Conservation (phyloP, 192 early-diverging fungal species). For the Backusella mclennaniae region DNA sequence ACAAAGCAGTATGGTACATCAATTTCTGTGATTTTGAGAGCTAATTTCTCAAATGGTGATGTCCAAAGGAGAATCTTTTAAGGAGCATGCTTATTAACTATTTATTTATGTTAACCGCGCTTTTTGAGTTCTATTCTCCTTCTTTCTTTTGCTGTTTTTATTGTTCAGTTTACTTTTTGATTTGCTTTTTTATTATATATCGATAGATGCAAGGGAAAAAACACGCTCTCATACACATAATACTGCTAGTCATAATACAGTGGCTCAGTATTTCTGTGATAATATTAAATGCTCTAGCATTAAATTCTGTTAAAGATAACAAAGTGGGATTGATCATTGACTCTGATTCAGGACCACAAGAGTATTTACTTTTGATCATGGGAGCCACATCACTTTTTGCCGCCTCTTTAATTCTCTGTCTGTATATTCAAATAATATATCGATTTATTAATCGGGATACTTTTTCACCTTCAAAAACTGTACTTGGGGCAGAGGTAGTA, state of each 20-base stretch:
- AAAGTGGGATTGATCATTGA: neutral
- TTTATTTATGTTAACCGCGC: neutral
- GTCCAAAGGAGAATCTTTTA: neutral
- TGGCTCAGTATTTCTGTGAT: neutral
- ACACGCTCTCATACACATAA: neutral
- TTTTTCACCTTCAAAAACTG: neutral
- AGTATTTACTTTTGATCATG: neutral
- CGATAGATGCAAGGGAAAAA: neutral
- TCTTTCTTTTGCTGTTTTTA: neutral
- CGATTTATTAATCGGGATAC: neutral
- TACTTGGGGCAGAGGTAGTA: neutral
- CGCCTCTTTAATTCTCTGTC: neutral
- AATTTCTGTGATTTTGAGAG: neutral
- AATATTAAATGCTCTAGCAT: neutral
- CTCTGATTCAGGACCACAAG: neutral
- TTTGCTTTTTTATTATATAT: neutral
- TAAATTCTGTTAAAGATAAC: neutral
- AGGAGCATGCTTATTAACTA: neutral
- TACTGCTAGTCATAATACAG: neutral
- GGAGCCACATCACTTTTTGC: neutral
- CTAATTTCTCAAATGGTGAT: neutral
- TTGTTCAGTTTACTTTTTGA: neutral
- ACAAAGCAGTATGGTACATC: neutral
- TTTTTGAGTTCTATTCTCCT: neutral
- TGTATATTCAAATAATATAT: neutral